Conservation (phyloP, 345 rosid genomes). For the Citropsis articulata region DNA sequence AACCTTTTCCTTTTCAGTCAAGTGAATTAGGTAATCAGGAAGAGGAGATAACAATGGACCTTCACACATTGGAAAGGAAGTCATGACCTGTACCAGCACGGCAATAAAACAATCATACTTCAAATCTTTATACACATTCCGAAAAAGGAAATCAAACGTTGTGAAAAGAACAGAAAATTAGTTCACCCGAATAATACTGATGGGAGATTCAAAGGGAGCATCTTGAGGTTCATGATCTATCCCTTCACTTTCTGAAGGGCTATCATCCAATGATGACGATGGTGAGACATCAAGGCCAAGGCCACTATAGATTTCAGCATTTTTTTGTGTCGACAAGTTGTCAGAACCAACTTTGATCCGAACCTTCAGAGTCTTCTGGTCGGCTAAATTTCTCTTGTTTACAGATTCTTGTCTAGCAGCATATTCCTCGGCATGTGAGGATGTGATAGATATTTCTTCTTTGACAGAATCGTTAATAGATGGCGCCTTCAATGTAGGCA, state of each 20-base stretch:
- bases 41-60: conserved; percentile 73
- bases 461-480: conserved; percentile 33
- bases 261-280: conserved; percentile 62
- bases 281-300: conserved; percentile 78
- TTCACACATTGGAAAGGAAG: conserved; percentile 56
- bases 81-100: conserved; percentile 69
- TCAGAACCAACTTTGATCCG: conserved; percentile 80
- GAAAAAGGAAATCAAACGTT: conserved; percentile 17
- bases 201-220: conserved; percentile 55
- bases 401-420: conserved; percentile 30
- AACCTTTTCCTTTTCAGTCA: conserved; percentile 42
- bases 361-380: conserved; percentile 64
- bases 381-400: conserved; percentile 43
- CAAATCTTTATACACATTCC: conserved; percentile 13
- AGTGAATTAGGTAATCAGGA: conserved; percentile 51
- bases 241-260: conserved; percentile 72
- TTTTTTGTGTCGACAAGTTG: conserved; percentile 64
- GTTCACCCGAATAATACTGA: conserved; percentile 63
- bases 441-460: conserved; percentile 37
- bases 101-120: conserved; percentile 24
- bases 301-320: conserved; percentile 63
- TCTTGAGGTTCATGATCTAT: conserved; percentile 46
- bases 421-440: conserved; percentile 38
- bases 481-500: conserved; percentile 38
- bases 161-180: conserved; percentile 21